phyloP scores from a whole-genome alignment of 176 grass and related monocot genomes.

The Alopecurus myosuroides region DNA sequence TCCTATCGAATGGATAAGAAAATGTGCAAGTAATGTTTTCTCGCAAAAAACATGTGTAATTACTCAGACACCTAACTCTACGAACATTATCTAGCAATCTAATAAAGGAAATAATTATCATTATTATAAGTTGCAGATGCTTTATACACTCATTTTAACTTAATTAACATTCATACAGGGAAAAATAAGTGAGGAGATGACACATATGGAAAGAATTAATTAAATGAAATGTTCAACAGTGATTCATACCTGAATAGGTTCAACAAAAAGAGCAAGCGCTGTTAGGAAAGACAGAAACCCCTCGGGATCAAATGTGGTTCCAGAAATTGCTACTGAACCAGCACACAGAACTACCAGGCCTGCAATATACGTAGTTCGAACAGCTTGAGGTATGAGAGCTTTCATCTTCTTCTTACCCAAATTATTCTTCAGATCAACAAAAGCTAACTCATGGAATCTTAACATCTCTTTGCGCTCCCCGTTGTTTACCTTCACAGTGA shows the following conservation, averaged over 20 bases:
- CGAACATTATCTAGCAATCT: not conserved
- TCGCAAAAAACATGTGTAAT: not conserved
- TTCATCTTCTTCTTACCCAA: constrained; percentile 82
- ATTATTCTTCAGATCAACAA: constrained; percentile 43
- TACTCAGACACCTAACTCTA: not conserved
- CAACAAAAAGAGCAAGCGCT: constrained; percentile 60
- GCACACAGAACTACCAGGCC: constrained; percentile 53
- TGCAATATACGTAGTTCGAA: constrained; percentile 58
- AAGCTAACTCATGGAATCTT: constrained; percentile 53
- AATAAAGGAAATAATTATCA: not conserved
- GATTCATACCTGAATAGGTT: constrained; percentile 67
- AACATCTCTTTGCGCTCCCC: constrained; percentile 67
- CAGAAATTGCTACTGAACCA: constrained; percentile 51
- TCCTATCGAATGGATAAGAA: not conserved
- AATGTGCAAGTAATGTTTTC: not conserved
- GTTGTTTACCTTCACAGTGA: constrained; percentile 68
- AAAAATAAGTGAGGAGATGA: not conserved
- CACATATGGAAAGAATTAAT: not conserved
- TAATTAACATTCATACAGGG: not conserved
- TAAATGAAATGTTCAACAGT: not conserved
- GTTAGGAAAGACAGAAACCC: constrained; percentile 61
- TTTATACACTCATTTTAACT: not conserved
- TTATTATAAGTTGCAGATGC: not conserved
- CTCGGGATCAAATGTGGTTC: constrained; percentile 42
- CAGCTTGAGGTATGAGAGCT: constrained; percentile 58